phyloP scores from a whole-genome alignment of 1,284 basidiomycete genomes.

The Apiotrichum gamsii region DNA sequence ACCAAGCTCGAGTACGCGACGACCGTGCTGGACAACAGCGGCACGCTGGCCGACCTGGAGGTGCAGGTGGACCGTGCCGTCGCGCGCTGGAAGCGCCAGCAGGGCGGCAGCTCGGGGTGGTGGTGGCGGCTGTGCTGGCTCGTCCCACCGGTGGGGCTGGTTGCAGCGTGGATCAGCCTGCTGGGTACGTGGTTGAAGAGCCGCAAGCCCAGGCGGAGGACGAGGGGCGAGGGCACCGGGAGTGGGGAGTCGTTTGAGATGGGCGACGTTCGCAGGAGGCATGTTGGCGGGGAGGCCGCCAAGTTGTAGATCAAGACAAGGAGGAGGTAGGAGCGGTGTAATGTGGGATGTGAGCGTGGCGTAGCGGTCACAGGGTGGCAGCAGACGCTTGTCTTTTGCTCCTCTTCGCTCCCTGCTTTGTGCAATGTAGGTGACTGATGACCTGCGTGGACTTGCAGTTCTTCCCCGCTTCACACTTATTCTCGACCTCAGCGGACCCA shows the following conservation, averaged over 20 bases:
- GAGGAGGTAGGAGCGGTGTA: too few relatives aligned
- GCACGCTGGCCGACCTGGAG: constrained; percentile 62
- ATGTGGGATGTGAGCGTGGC: too few relatives aligned
- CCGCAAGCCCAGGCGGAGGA: constrained; percentile 12
- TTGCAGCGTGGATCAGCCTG: constrained; percentile 29
- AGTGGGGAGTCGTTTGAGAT: constrained; percentile 28
- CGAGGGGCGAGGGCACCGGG: constrained; percentile 29
- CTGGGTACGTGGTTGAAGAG: constrained; percentile 16
- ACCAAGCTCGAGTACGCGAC: constrained; percentile 80
- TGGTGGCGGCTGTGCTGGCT: constrained; percentile 74
- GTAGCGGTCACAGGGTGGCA: too few relatives aligned
- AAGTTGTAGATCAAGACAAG: too few relatives aligned
- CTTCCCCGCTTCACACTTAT: too few relatives aligned
- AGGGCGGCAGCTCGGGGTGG: constrained; percentile 48
- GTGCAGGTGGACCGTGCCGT: constrained; percentile 65
- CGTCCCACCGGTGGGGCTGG: constrained; percentile 64
- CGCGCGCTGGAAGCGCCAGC: constrained; percentile 55
- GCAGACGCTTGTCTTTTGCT: too few relatives aligned
- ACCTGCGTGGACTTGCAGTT: too few relatives aligned
- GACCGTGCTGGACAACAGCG: constrained; percentile 82
- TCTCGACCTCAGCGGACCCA: background rate
- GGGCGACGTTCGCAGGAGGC: too few relatives aligned
- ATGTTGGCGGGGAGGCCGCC: too few relatives aligned
- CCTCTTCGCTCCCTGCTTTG: too few relatives aligned
- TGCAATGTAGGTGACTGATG: too few relatives aligned